Percentiles rank a stretch among this genome's conserved stretches.
These are phyloP conservation scores for Zygotorulaspora sp. DNA, from an alignment of 805 yeast species.

Conservation along the genomic window DNA sequence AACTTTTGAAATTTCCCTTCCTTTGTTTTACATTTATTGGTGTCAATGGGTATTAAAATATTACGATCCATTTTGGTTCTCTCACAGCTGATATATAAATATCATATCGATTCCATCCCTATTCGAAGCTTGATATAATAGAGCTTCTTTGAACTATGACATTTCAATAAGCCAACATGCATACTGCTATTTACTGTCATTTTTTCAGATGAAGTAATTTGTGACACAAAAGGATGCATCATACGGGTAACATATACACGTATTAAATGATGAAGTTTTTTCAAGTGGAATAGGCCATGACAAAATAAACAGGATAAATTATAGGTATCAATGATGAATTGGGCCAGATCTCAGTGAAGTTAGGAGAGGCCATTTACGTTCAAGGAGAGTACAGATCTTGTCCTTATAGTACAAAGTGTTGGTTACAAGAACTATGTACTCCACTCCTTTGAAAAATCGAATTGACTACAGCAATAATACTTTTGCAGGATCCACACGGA, in stretches of 20 bases:
- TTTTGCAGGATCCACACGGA: conserved; percentile 17
- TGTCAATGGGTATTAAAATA: no score
- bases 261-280: not conserved
- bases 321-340: not conserved
- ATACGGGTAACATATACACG: not conserved
- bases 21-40: no score
- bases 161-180: no score
- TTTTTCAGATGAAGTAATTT: no score
- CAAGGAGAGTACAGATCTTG: not conserved
- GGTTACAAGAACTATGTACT: conserved; percentile 23
- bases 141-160: no score
- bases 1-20: no score
- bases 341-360: not conserved
- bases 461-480: conserved; percentile 26
- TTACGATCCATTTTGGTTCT: no score
- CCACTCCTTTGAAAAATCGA: conserved; percentile 34
- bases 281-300: not conserved
- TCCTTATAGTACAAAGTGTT: not conserved
- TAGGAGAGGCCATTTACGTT: not conserved
- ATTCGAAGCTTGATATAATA: no score
- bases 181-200: no score
- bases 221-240: not conserved
- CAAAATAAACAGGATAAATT: not conserved
- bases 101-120: no score
- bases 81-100: no score